Base-by-base conservation (phyloP, 1,139 yeast species). In the Arxiozyma slooffiae region DNA sequence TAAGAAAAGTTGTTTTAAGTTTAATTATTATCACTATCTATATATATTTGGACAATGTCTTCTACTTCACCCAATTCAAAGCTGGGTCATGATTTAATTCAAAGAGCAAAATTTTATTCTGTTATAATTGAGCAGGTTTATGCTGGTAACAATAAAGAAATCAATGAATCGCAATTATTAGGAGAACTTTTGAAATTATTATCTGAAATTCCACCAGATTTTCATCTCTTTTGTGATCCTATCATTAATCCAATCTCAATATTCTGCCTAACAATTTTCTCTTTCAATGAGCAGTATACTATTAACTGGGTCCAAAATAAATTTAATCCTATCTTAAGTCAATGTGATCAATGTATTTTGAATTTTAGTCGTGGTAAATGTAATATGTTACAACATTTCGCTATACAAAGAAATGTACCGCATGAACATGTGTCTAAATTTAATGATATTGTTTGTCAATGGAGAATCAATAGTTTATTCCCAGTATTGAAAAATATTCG, bases 201-300 rank as follows among this genome's bases (percentile, higher is more conserved):
- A 38, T 56, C 61, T 6, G 57, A 56, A 41, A 46, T 63, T 17
- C 66, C 65, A 16, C 51, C 49, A 40, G 61, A 56, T 38, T 53
- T 55, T 24, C 88, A 83, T 57, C 67, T 81, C 63, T 82, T 80
- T 61, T 82, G 89, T 65, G 78, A 80, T 61, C 68, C 69, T 14
- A 62, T 65, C 39, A 68, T 77, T 59, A 70, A 67, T 48, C 76
- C 78, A 6, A 71, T 79, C 23, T 70, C 82, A 11, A 70, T 75
- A 23, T 82, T 81, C 61, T 67, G 76, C 7, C 63, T 83, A 50
- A 77, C 83, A 20, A 69, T 82, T 51, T 81, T 81, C 60, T 80
- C 86, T 9, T 80, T 81, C 57, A 76, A 76, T 26, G 74, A 73
- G 41, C 73, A 72, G 48, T 70, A 71, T 14, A 71, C 76, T 26